These are phyloP conservation scores for Babesia sp. DNA, from an alignment of 169 alveolate genomes.

Conservation along the genomic window DNA sequence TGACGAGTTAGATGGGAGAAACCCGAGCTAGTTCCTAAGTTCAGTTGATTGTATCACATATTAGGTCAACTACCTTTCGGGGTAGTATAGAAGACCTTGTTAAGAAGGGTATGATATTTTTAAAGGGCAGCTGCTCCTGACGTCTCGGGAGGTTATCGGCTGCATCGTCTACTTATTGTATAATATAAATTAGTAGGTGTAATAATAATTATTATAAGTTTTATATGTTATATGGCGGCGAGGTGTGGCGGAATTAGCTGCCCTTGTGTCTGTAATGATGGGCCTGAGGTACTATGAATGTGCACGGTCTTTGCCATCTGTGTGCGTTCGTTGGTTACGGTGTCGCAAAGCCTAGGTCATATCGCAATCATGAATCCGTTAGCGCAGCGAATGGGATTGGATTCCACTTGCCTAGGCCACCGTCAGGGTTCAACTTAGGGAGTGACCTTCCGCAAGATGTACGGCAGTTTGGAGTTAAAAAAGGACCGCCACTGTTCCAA, in stretches of 20 bases:
- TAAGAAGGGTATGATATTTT: no score
- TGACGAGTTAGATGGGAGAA: no score
- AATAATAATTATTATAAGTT: no score
- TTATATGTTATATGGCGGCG: neutral
- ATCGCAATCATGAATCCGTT: neutral
- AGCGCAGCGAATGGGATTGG: neutral
- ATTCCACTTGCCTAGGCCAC: constrained; percentile 17
- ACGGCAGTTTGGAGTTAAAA: neutral
- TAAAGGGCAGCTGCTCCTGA: no score
- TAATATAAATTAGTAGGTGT: no score
- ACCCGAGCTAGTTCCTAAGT: no score
- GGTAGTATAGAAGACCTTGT: no score
- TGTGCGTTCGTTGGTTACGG: constrained; percentile 18
- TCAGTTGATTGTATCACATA: no score
- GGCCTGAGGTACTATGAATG: constrained; percentile 7
- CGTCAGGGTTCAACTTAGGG: constrained; percentile 2
- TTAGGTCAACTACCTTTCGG: no score
- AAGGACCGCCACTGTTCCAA: neutral
- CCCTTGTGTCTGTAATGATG: neutral
- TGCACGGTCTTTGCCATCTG: constrained; percentile 18
- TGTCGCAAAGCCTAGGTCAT: neutral
- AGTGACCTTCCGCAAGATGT: neutral
- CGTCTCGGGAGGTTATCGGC: no score
- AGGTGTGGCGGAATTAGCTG: neutral
- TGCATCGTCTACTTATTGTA: no score